Base-by-base conservation (phyloP, 2,329 filamentous ascomycete species). In the Pestalotiopsis fici region DNA sequence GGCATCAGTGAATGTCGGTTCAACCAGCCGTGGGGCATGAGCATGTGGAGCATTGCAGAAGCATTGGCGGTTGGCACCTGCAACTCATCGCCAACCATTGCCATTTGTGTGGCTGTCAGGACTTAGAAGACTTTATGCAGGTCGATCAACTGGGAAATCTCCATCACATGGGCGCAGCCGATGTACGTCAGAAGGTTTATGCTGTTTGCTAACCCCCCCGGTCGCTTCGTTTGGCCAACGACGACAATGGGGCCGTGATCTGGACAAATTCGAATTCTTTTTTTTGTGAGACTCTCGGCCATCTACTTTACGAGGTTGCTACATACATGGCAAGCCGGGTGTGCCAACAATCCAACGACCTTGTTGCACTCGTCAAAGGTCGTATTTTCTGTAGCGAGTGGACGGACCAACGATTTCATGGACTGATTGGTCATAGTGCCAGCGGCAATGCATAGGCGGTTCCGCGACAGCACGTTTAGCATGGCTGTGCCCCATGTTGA, bases 401-500 rank as follows among this genome's bases (percentile, higher is more conserved):
- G 43, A n/a, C 43, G 43, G 43, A 50, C 59, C 59, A 61, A 35
- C 59, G 31, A 18, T 37, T 15, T 61, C 31, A 31, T 23, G 59
- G 21, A 61, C 21, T 15, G 35, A 31, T 61, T 35, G 59, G 25
- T 50, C 21, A 50, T 50, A 50, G 43, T 50, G 43, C 43, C 43
- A 23, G 43, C 43, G 43, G 43, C 43, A 50, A 50, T 50, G 43
- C 43, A 35, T 35, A 35, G 59, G 59, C 28, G 59, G 25, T 37
- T 64, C 27, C 47, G 61, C 37, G 43, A 64, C 31, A 55, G 39
- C 39, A 64, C 47, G 61, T 43, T 50, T 50, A 50, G 43, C 23
- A 64, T 15, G 23, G 23, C 47, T 64, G 25, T 18, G 12, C 39
- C 59, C 61, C 61, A 31, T 64, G 61, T 64, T 43, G 39, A 43